These are phyloP conservation scores for Tardiomyces digboiensis DNA, from an alignment of 1,139 yeast genomes.

Conservation along the genomic window DNA sequence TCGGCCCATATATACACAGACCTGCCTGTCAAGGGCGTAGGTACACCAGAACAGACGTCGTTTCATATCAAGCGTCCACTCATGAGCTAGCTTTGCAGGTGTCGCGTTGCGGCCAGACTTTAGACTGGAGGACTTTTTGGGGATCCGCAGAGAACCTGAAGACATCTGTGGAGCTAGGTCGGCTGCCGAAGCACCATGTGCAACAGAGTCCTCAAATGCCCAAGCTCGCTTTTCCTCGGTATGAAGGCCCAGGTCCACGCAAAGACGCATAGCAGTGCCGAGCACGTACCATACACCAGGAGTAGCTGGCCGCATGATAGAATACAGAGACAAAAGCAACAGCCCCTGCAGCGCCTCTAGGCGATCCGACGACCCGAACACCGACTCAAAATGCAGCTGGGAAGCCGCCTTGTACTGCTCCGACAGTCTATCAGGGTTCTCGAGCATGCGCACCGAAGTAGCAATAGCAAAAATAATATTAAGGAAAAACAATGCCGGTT, in stretches of 20 bases:
- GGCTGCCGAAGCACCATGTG: too few species aligned
- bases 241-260: conserved; percentile 80
- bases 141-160: background rate
- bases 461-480: conserved; percentile 77
- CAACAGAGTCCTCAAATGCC: background rate
- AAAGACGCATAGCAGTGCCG: conserved; percentile 70
- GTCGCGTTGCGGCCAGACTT: background rate
- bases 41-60: conserved; percentile 87
- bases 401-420: conserved; percentile 73
- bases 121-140: background rate
- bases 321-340: conserved; percentile 55
- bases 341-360: conserved; percentile 69
- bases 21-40: conserved; percentile 72
- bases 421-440: conserved; percentile 56
- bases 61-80: conserved; percentile 56
- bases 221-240: conserved; percentile 30
- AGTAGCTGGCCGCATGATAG: conserved; percentile 41
- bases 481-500: conserved; percentile 42
- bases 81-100: conserved; percentile 23
- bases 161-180: background rate
- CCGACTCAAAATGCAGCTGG: conserved; percentile 46
- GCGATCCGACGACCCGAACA: conserved; percentile 49
- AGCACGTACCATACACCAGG: conserved; percentile 93
- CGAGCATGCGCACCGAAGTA: conserved; percentile 62
- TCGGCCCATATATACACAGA: conserved; percentile 61